Evolutionary conservation across 192 early-diverging fungal species (phyloP).

Genomic region (Umbelopsis isabellina): DNA sequence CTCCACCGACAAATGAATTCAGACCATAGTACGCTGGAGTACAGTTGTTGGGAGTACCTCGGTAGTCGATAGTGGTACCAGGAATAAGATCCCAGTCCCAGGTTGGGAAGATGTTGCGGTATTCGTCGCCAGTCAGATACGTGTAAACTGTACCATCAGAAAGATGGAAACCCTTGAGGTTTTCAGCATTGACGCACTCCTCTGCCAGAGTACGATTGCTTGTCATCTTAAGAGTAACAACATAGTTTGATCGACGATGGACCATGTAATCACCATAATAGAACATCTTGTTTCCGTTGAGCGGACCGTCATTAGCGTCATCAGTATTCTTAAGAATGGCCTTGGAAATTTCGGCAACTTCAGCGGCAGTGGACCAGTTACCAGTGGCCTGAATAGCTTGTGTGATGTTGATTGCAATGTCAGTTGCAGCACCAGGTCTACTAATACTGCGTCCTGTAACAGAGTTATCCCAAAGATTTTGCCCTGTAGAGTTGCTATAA

Average conservation of each 20-base stretch:
- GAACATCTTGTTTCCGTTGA: slow-evolving; percentile 23
- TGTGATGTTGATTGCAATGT: not conserved
- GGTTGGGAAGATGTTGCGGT: slow-evolving; percentile 30
- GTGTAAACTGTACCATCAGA: slow-evolving; percentile 34
- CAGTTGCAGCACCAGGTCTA: slow-evolving; percentile 13
- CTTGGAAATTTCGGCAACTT: not conserved
- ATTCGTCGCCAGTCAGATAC: slow-evolving; percentile 32
- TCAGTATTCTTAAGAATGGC: not conserved
- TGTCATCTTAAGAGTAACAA: slow-evolving; percentile 34
- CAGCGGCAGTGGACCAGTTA: not conserved
- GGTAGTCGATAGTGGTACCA: slow-evolving; percentile 34
- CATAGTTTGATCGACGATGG: slow-evolving; percentile 21
- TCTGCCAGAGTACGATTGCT: slow-evolving; percentile 25
- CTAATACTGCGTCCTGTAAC: slow-evolving; percentile 29
- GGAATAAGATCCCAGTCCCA: slow-evolving; percentile 41
- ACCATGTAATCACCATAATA: slow-evolving; percentile 28
- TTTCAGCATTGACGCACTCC: slow-evolving; percentile 35
- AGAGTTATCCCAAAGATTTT: slow-evolving; percentile 28
- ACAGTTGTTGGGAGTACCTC: slow-evolving; percentile 15
- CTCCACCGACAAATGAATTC: slow-evolving; percentile 31
- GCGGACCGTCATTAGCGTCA: slow-evolving; percentile 1
- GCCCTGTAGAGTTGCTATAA: not conserved
- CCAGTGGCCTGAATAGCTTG: not conserved
- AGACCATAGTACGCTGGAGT: slow-evolving; percentile 22
- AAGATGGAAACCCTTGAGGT: slow-evolving; percentile 31